Evolutionary conservation across 495 filamentous ascomycete genomes (phyloP).

Genomic region (Xylaria palmicola): DNA sequence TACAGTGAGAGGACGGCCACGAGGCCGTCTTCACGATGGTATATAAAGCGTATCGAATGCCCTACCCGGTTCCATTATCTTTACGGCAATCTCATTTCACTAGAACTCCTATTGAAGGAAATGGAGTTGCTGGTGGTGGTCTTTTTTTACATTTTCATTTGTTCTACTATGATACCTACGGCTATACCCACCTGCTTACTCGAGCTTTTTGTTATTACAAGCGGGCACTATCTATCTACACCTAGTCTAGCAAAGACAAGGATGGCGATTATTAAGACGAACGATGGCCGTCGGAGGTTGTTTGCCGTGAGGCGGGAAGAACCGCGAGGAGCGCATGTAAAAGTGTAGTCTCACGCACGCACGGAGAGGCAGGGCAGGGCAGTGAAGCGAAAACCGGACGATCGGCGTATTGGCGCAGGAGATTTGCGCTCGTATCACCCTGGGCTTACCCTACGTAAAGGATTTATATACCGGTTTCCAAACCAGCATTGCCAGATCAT

Average conservation of each 20-base stretch:
- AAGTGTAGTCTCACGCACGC: too few species aligned
- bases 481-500: conserved; percentile 8
- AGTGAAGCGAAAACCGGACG: conserved; percentile 6
- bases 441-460: not conserved
- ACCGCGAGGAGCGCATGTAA: too few species aligned
- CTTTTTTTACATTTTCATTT: not conserved
- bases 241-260: not conserved
- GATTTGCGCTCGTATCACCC: not conserved
- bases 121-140: conserved; percentile 1
- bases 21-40: too few species aligned
- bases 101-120: not conserved
- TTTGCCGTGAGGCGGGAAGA: too few species aligned
- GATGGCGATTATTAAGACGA: not conserved
- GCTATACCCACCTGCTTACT: conserved; percentile 8
- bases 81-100: too few species aligned
- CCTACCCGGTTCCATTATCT: too few species aligned
- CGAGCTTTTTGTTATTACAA: not conserved
- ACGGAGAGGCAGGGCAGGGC: too few species aligned
- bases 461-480: not conserved
- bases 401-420: conserved; percentile 2
- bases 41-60: too few species aligned
- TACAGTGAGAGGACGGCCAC: too few species aligned
- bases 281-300: too few species aligned
- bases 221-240: too few species aligned
- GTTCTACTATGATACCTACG: not conserved